A percentile compares a stretch with the other conserved stretches of the same genome.
Conservation (phyloP, 768 basidiomycete species). For the Auriculariales sp. region DNA sequence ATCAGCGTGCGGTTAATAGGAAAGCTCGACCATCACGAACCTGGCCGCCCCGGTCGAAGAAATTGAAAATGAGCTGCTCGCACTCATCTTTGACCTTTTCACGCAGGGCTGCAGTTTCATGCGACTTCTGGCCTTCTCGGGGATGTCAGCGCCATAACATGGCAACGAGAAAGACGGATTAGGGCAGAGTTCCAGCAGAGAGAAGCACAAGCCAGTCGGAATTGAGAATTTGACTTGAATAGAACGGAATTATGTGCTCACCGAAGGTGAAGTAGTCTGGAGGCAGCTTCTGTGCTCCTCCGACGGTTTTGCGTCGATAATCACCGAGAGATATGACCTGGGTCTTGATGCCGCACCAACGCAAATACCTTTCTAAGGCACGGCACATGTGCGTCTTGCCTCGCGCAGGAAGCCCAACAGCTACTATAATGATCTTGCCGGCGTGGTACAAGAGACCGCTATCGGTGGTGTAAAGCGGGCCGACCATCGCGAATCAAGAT, state of each 20-base stretch:
- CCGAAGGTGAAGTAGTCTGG: constrained; percentile 85
- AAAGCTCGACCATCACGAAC: too few relatives aligned
- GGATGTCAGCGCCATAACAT: background rate
- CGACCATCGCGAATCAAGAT: constrained; percentile 61
- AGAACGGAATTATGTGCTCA: too few relatives aligned
- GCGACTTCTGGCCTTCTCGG: constrained; percentile 54
- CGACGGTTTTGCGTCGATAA: constrained; percentile 79
- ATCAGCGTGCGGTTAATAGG: too few relatives aligned
- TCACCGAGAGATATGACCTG: constrained; percentile 91
- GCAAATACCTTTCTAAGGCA: constrained; percentile 88
- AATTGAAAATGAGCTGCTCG: constrained; percentile 79
- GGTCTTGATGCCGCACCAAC: constrained; percentile 97
- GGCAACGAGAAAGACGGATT: too few relatives aligned
- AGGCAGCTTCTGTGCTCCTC: constrained; percentile 77
- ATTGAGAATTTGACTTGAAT: too few relatives aligned
- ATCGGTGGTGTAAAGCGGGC: constrained; percentile 89
- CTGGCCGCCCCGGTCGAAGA: constrained; percentile 61
- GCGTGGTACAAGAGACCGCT: constrained; percentile 73
- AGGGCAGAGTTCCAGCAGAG: too few relatives aligned
- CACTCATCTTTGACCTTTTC: constrained; percentile 66
- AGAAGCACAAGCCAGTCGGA: background rate
- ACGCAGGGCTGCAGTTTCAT: constrained; percentile 67
- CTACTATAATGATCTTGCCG: constrained; percentile 86
- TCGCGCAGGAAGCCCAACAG: constrained; percentile 85
- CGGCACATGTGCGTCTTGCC: constrained; percentile 96